phyloP scores from a whole-genome alignment of 345 rosid genomes.

The Sonneratia alba region DNA sequence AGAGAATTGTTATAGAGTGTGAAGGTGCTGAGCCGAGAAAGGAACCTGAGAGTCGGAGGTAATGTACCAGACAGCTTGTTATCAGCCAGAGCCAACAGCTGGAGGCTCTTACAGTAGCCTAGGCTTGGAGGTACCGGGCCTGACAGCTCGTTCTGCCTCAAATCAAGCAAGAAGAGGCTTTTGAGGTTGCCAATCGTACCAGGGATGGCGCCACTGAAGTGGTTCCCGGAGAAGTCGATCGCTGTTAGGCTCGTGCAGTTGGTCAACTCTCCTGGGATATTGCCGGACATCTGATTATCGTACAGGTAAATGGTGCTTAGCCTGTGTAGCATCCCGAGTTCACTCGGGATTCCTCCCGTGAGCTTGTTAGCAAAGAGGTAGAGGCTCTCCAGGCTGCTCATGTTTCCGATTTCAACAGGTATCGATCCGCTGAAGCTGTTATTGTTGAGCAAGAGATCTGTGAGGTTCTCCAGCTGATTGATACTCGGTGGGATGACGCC shows the following conservation, averaged over 20 bases:
- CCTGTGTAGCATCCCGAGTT: conserved; percentile 50
- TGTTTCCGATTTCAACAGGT: conserved; percentile 49
- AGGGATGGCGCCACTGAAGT: conserved; percentile 61
- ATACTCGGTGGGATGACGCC: conserved; percentile 49
- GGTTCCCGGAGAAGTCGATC: conserved; percentile 69
- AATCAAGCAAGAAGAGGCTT: conserved; percentile 55
- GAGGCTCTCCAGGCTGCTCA: conserved; percentile 44
- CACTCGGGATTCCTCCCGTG: conserved; percentile 52
- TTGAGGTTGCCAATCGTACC: conserved; percentile 55
- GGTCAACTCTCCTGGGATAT: conserved; percentile 57
- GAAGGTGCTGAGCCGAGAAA: conserved; percentile 38
- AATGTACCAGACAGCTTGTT: conserved; percentile 61
- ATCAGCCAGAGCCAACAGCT: conserved; percentile 60
- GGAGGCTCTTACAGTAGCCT: conserved; percentile 62
- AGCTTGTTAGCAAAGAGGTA: conserved; percentile 54
- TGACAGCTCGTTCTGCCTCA: conserved; percentile 71
- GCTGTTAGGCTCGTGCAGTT: conserved; percentile 56
- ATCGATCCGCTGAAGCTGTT: conserved; percentile 44
- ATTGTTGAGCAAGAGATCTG: conserved; percentile 33
- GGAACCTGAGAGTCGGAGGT: conserved; percentile 70
- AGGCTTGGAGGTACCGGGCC: conserved; percentile 74
- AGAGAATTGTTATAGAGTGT: conserved; percentile 78
- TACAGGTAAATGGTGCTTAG: conserved; percentile 48
- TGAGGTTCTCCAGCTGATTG: conserved; percentile 42
- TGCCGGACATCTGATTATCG: conserved; percentile 68